phyloP scores from a whole-genome alignment of 192 early-diverging fungal species.

The Phlyctochytrium planicorne region DNA sequence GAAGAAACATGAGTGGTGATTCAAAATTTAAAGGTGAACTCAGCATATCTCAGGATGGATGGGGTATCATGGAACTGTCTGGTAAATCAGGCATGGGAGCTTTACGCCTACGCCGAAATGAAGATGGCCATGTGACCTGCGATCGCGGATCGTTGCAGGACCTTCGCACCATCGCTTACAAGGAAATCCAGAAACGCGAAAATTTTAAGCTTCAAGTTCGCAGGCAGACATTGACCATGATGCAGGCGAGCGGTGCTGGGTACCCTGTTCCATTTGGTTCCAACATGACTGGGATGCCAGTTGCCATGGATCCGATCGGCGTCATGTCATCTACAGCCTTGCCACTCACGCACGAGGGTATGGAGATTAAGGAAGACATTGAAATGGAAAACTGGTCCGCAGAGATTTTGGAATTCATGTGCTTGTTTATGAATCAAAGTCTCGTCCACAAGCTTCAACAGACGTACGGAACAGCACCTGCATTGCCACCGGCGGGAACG shows the following conservation, averaged over 20 bases:
- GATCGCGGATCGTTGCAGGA: not conserved
- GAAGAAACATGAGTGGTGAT: too few species aligned
- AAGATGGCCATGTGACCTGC: slow-evolving; percentile 1
- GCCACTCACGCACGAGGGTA: not conserved
- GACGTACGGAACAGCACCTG: not conserved
- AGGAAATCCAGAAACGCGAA: slow-evolving; percentile 6
- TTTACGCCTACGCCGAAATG: not conserved
- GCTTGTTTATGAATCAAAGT: slow-evolving; percentile 31
- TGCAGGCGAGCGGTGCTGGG: not conserved
- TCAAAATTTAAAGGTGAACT: slow-evolving; percentile 1
- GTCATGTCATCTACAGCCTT: not conserved
- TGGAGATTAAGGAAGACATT: too few species aligned
- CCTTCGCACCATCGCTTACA: not conserved
- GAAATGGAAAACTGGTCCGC: not conserved
- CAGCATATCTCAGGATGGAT: slow-evolving; percentile 2
- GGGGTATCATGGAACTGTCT: not conserved
- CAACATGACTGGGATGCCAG: too few species aligned
- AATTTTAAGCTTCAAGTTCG: not conserved
- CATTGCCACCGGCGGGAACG: too few species aligned
- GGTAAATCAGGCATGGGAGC: not conserved
- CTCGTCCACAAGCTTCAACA: slow-evolving; percentile 25
- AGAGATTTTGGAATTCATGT: slow-evolving; percentile 10
- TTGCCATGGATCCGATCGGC: too few species aligned
- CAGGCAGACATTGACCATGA: not conserved
- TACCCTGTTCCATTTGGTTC: not conserved